These are phyloP conservation scores for Thalassiosira profunda DNA, from an alignment of 108 stramenopile genomes.

Conservation along the genomic window DNA sequence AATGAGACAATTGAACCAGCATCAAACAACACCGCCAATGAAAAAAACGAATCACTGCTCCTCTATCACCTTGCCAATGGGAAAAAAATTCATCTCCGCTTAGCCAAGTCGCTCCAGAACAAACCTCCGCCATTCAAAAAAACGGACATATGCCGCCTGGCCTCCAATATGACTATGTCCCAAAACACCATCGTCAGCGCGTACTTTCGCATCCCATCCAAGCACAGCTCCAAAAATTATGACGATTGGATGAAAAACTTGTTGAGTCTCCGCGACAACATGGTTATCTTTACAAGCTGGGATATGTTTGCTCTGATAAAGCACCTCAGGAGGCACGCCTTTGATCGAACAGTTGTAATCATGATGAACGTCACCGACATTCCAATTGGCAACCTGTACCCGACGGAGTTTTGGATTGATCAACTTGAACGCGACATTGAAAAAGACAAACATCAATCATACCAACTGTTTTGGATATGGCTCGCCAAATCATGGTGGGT, in stretches of 20 bases:
- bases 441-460: conserved; percentile 52
- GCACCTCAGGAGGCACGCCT: conserved; percentile 53
- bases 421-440: conserved; percentile 66
- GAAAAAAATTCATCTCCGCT: no score
- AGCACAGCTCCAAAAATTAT: conserved; percentile 51
- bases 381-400: conserved; percentile 37
- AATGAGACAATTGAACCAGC: no score
- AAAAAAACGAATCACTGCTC: no score
- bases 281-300: conserved; percentile 67
- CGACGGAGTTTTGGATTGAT: conserved; percentile 57
- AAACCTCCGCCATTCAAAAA: no score
- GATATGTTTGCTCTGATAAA: conserved; percentile 53
- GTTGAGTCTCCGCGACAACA: conserved; percentile 65
- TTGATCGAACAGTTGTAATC: conserved; percentile 54
- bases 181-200: conserved; percentile 72
- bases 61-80: no score
- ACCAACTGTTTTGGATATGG: conserved; percentile 83
- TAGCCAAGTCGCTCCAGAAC: no score
- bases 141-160: no score
- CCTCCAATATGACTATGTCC: no score
- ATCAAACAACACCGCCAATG: no score
- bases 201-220: conserved; percentile 61
- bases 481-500: conserved; percentile 63
- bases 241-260: conserved; percentile 70
- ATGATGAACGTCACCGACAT: conserved; percentile 49